Evolutionary conservation across 2,329 filamentous ascomycete genomes (phyloP).

Genomic region (Blastomyces emzantsi): DNA sequence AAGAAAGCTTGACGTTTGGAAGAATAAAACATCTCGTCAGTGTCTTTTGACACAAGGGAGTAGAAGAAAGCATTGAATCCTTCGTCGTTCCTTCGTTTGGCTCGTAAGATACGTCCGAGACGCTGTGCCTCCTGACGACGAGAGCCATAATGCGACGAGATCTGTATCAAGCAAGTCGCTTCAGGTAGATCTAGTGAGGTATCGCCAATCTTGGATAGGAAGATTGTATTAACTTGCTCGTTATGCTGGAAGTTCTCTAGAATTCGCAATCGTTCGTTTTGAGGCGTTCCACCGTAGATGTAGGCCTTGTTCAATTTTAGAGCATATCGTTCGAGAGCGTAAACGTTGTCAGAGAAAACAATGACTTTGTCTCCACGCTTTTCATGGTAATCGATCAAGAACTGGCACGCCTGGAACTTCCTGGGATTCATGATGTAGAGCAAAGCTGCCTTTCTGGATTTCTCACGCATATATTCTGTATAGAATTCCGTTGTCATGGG

Average conservation of each 20-base stretch:
- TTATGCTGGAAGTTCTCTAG: slow-evolving; percentile 95
- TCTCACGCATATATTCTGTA: slow-evolving; percentile 73
- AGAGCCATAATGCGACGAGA: slow-evolving; percentile 94
- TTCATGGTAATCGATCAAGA: slow-evolving; percentile 97
- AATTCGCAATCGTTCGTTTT: slow-evolving; percentile 76
- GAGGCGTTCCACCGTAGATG: slow-evolving; percentile 82
- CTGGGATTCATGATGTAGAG: slow-evolving; percentile 96
- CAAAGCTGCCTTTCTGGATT: slow-evolving; percentile 55
- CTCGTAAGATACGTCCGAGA: slow-evolving; percentile 82
- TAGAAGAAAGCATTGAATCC: slow-evolving; percentile 99
- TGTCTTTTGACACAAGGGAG: slow-evolving; percentile 93
- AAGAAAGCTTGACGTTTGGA: slow-evolving; percentile 95
- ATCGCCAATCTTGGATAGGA: slow-evolving; percentile 95
- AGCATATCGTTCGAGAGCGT: slow-evolving; percentile 79
- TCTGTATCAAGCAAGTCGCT: slow-evolving; percentile 93
- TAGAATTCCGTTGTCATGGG: slow-evolving; percentile 99
- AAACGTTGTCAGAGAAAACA: slow-evolving; percentile 96
- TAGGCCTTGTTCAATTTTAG: slow-evolving; percentile 75
- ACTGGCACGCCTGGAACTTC: slow-evolving; percentile 96
- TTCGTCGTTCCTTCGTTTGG: slow-evolving; percentile 92
- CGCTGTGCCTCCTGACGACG: slow-evolving; percentile 94
- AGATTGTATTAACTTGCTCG: slow-evolving; percentile 79
- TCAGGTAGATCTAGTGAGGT: slow-evolving; percentile 96
- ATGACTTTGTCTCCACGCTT: slow-evolving; percentile 94
- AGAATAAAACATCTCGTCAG: slow-evolving; percentile 95